Base-by-base conservation (phyloP, 352 stramenopile genomes). In the Peronospora farinosa region DNA sequence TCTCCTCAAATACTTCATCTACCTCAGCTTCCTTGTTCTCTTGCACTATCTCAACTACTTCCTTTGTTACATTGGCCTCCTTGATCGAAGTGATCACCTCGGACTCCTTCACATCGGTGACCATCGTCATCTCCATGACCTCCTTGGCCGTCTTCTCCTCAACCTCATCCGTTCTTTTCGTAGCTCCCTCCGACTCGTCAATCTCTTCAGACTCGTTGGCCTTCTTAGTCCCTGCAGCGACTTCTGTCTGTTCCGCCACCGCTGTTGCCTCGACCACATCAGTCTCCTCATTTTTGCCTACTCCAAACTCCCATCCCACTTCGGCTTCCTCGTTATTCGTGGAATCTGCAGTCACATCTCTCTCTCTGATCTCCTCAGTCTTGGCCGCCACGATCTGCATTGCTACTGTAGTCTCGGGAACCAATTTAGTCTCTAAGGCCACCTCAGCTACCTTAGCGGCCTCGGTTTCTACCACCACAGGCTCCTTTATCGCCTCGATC, bases 1-100 rank as follows among this genome's bases (percentile, higher is more conserved):
- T 37, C 31, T 67, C 31, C 17, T 52, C 37, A 44, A 47, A 31
- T 40, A 53, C 44, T 32, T 59, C 23, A 28, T 28, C 42, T 23
- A 25, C 15, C 30, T 51, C 35, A 37, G 27, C 27, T 15, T 54
- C 35, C 15, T 57, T 25, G n/a, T 12, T 32, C 17, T 38, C 21
- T n/a, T 50, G 51, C 28, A 44, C 28, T 19, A 51, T 17, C 0
- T 46, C 23, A 19, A 35, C 47, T 42, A 33, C 27, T 28, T 47
- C 31, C 16, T 25, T 37, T 25, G 33, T 19, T 11, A 28, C 35
- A 19, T 33, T 16, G 8, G 23, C 35, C 25, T 37, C 30, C 5
- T 17, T 19, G 15, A 16, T 43, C 3, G 31, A 33, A 5, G 44
- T n/a, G 9, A 11, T 7, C 40, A 28, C 12, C 37, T 41, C 27